Conservation (phyloP, 2,329 filamentous ascomycete species). For the Aspergillus novofumigatus region DNA sequence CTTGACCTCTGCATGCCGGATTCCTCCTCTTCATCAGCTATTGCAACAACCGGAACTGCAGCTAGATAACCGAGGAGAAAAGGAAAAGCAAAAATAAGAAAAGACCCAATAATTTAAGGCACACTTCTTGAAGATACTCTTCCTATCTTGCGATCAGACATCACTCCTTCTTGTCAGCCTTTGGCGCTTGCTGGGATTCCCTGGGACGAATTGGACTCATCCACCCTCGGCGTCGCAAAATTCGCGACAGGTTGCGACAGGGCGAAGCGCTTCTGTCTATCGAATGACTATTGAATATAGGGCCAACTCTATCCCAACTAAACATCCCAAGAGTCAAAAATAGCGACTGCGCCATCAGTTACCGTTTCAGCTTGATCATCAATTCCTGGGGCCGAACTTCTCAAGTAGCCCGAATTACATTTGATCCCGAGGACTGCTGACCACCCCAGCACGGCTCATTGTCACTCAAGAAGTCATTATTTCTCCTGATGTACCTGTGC, state of each 20-base stretch:
- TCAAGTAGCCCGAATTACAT: background rate
- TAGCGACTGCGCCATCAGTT: background rate
- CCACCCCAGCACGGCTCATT: background rate
- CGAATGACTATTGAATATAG: background rate
- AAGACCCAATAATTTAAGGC: background rate
- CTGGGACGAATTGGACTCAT: background rate
- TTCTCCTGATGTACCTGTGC: background rate
- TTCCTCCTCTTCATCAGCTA: no score
- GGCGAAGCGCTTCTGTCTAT: background rate
- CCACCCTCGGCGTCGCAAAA: background rate
- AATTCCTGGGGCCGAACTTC: background rate
- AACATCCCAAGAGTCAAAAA: background rate
- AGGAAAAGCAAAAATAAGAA: slow-evolving; percentile 3
- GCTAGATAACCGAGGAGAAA: background rate
- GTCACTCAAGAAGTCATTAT: background rate
- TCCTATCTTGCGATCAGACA: background rate
- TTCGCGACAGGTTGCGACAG: background rate
- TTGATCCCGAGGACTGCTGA: background rate
- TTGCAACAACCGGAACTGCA: background rate
- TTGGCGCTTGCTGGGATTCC: background rate
- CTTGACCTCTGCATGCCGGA: background rate
- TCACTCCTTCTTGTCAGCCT: background rate
- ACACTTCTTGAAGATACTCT: background rate
- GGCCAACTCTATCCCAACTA: background rate
- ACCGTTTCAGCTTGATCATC: background rate